Conservation (phyloP, 805 yeast genomes). For the Ogataea naganishii region DNA sequence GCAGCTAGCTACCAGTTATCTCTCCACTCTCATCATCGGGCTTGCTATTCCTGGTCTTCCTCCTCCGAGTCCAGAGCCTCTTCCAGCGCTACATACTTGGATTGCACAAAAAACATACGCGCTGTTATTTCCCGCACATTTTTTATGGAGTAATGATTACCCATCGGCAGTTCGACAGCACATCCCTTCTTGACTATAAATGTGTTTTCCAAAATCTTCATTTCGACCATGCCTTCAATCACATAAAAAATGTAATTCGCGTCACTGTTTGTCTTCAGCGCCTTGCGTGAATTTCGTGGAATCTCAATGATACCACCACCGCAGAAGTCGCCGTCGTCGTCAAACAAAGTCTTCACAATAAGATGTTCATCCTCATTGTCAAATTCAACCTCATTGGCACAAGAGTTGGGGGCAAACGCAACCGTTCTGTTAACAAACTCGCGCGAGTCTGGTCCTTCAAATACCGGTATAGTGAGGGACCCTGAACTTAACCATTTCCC, state of each 20-base stretch:
- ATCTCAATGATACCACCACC: constrained; percentile 70
- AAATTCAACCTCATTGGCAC: constrained; percentile 32
- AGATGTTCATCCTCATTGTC: constrained; percentile 42
- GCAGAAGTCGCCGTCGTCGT: constrained; percentile 49
- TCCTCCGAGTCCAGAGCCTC: constrained; percentile 16
- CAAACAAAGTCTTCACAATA: constrained; percentile 55
- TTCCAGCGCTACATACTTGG: constrained; percentile 31
- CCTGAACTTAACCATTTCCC: constrained; percentile 45
- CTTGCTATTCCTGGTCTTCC: too few relatives aligned
- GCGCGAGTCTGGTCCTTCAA: constrained; percentile 40
- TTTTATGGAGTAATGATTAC: constrained; percentile 59
- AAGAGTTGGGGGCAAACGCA: constrained; percentile 59
- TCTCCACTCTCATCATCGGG: too few relatives aligned
- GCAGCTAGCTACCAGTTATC: too few relatives aligned
- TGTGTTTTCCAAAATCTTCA: constrained; percentile 45
- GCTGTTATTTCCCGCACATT: constrained; percentile 54
- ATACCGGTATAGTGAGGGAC: constrained; percentile 36
- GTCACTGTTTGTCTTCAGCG: constrained; percentile 51
- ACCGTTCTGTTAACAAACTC: constrained; percentile 35
- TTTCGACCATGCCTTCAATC: constrained; percentile 61
- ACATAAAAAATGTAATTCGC: constrained; percentile 72
- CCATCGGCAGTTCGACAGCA: constrained; percentile 74
- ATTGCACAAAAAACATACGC: constrained; percentile 68
- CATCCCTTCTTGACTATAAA: constrained; percentile 67
- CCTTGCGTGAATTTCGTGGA: constrained; percentile 54